A percentile compares a stretch with the other conserved stretches of the same genome.
These are phyloP conservation scores for Fusarium solani-melongenae DNA, from an alignment of 2,329 filamentous ascomycete species.

Conservation along the genomic window DNA sequence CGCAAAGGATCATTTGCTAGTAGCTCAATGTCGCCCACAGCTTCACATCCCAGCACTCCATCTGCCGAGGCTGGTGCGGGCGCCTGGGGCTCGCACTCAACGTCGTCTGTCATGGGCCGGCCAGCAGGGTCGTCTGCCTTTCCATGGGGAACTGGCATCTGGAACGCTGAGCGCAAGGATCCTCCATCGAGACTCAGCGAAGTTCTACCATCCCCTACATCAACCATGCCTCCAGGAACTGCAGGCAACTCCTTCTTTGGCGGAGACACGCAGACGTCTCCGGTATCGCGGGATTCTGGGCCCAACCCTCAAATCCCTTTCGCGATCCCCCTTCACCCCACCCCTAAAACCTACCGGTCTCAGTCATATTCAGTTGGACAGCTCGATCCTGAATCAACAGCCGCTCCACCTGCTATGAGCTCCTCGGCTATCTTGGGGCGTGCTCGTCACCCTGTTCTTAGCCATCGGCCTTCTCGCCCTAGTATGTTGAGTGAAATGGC, in stretches of 20 bases:
- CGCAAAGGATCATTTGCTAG: constrained; percentile 83
- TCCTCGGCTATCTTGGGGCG: constrained; percentile 64
- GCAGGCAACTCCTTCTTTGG: constrained; percentile 60
- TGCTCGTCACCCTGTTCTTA: constrained; percentile 73
- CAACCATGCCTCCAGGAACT: constrained; percentile 61
- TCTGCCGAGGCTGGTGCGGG: constrained; percentile 69
- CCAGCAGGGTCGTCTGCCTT: constrained; percentile 64
- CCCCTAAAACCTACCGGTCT: constrained; percentile 91
- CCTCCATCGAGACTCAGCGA: constrained; percentile 79
- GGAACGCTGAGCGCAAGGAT: constrained; percentile 83
- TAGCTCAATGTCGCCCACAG: constrained; percentile 80
- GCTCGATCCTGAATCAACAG: constrained; percentile 73
- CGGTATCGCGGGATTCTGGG: constrained; percentile 62
- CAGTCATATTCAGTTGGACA: constrained; percentile 98
- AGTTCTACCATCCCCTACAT: constrained; percentile 80
- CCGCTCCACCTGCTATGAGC: constrained; percentile 54
- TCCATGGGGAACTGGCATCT: constrained; percentile 83
- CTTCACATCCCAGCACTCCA: constrained; percentile 85
- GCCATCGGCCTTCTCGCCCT: constrained; percentile 83
- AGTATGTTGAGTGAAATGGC: constrained; percentile 81
- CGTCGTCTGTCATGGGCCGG: constrained; percentile 61
- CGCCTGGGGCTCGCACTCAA: constrained; percentile 66
- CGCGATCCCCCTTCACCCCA: constrained; percentile 87
- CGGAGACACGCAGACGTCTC: constrained; percentile 63
- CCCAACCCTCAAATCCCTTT: constrained; percentile 80